Base-by-base conservation (phyloP, 495 filamentous ascomycete species). In the Podospora sp. region DNA sequence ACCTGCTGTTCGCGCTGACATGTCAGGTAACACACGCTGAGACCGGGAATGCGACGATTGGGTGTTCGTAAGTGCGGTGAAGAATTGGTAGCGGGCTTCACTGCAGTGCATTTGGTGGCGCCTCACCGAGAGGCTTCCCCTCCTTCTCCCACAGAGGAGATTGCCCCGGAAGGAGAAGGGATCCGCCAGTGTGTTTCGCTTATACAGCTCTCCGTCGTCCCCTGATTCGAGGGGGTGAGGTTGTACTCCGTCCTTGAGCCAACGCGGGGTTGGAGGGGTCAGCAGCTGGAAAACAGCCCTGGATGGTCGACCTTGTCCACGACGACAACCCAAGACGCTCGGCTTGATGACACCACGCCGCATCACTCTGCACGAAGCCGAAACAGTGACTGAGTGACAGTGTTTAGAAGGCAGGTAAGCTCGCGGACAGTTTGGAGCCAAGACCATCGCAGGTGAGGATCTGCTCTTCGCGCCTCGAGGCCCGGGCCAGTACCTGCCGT, bases 1-100 rank as follows among this genome's bases (percentile, higher is more conserved):
- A 50, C 12, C 22, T 36, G 26, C 33, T 52, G 24, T 18, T 25
- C 22, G 12, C n/a, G 36, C 26, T 65, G 67, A 69, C 49, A 57
- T 69, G 67, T 69, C 67, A 65, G 67, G 67, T 69, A 56, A 36
- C 67, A 69, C 67, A 51, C n/a, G 18, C 20, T 26, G 21, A 25
- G n/a, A 27, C 53, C n/a, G 16, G 22, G 53, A 20, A 20, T 46
- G 59, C 59, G n/a, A 57, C 53, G 52, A 58, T 58, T 65, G 63
- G 62, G 26, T 49, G 57, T 12, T 52, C 29, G 65, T 63, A 53
- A 12, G 21, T 52, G 49, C 59, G 59, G 24, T 21, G 58, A 58
- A 51, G 57, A 26, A 55, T 18, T 60, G 56, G 14, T 49, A n/a
- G 40, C 16, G 35, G 25, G 8, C 12, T 53, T 22, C 59, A 46